Conservation (phyloP, 1,284 basidiomycete species). For the Microbotryum scabiosae region DNA sequence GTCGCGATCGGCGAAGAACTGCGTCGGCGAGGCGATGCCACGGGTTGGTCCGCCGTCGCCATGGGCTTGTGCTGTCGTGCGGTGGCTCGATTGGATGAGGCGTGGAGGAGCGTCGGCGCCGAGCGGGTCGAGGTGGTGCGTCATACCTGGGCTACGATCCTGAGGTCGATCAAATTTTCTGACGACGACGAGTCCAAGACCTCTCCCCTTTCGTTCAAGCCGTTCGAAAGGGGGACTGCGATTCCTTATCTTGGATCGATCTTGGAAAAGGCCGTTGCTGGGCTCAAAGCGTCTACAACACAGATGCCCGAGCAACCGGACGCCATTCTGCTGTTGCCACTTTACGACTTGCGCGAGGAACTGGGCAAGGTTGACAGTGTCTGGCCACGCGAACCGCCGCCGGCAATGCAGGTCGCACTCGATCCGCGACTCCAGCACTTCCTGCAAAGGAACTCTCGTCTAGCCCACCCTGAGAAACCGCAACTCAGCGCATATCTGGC, state of each 20-base stretch:
- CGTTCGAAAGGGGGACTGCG: not conserved
- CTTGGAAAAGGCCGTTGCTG: not conserved
- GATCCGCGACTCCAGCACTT: conserved; percentile 2
- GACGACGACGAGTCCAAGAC: conserved; percentile 1
- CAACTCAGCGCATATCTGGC: conserved; percentile 4
- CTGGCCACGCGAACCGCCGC: not conserved
- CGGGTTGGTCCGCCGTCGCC: conserved; percentile 62
- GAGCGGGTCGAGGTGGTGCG: conserved; percentile 49
- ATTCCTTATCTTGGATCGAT: conserved; percentile 9
- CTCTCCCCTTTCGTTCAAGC: not conserved
- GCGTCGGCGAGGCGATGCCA: conserved; percentile 58
- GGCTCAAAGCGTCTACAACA: not conserved
- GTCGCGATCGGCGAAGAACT: conserved; percentile 60
- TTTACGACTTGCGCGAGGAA: not conserved
- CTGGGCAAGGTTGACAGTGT: not conserved
- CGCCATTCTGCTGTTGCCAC: not conserved
- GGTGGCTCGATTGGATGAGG: conserved; percentile 62
- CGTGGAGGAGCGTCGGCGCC: conserved; percentile 61
- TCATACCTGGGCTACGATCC: not conserved
- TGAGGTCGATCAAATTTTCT: not conserved
- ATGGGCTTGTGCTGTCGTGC: conserved; percentile 60
- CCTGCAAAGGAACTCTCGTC: not conserved
- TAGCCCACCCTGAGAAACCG: not conserved
- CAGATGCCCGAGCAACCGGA: not conserved
- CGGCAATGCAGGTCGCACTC: not conserved